Base-by-base conservation (phyloP, 2,329 filamentous ascomycete genomes). In the Albophoma yamanashiensis region DNA sequence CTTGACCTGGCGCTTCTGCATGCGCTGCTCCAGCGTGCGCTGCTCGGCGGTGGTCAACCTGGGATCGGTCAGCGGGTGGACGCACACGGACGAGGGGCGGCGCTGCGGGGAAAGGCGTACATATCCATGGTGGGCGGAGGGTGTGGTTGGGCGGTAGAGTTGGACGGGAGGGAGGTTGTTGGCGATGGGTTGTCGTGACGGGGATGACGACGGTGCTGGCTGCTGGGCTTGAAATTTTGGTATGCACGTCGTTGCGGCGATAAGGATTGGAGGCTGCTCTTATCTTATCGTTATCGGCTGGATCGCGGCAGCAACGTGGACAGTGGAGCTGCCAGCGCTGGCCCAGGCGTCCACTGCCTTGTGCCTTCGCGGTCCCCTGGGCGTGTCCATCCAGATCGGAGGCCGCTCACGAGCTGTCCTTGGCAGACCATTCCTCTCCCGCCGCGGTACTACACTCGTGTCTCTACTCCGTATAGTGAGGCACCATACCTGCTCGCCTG, bases 1-100 rank as follows among this genome's bases (percentile, higher is more conserved):
- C 80, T 96, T 96, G 83, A 99, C 91, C 79, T 99, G 94, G 79
- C 94, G 95, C 79, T 90, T 89, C 81, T 97, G 92, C 85, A 99
- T 92, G 77, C 94, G 91, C 78, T 85, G 79, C 78, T 96, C 89
- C 73, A 99, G 89, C 82, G 94, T 91, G 79, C 91, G 89, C 81
- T 95, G 90, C 82, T 97, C 93, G 69, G 85, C 76, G 69, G 82
- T 74, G 67, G 84, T 90, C 73, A 96, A 88, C 74, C 81, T 82
- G 63, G 47, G 39, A 34, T 25, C 57, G 60, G 60, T 65, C 64
- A 62, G 60, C 31, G n/a, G 31, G 31, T 22, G 31, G 14, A 14
- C 36, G 31, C 31, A 22, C 55, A 36, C 3, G 8, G 20, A 9
- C 31, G 50, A 31, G 3, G 50, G 20, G 20, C 31, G 50, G 31